phyloP scores from a whole-genome alignment of 31 red algal species.

The Porphyra umbilicalis region DNA sequence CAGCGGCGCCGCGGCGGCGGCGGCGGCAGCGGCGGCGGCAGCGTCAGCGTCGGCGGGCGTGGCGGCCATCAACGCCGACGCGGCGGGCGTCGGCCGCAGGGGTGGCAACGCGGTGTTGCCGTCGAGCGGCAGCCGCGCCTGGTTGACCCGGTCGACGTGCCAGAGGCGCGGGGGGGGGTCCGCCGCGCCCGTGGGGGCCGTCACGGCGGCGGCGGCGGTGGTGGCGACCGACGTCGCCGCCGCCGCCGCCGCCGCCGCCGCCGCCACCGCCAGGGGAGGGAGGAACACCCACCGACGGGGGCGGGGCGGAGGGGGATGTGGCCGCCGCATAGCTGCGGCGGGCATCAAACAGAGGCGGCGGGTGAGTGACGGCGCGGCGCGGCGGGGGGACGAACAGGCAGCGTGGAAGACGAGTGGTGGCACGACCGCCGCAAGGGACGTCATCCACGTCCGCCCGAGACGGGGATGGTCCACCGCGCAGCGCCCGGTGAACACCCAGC shows the following conservation, averaged over 20 bases:
- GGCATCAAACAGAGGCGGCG: too few relatives aligned
- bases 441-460: too few relatives aligned
- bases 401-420: too few relatives aligned
- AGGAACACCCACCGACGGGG: not conserved
- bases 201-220: not conserved
- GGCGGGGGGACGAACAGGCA: too few relatives aligned
- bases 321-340: too few relatives aligned
- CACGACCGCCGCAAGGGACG: too few relatives aligned
- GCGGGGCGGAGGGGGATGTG: not conserved
- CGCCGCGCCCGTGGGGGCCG: too few relatives aligned
- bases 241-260: not conserved
- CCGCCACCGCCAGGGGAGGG: not conserved
- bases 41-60: too few relatives aligned
- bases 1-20: not conserved
- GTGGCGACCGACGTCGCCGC: not conserved
- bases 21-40: too few relatives aligned
- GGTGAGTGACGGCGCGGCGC: too few relatives aligned
- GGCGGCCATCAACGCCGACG: not conserved
- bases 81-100: not conserved
- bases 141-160: not conserved
- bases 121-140: not conserved
- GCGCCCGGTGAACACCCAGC: too few relatives aligned
- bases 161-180: not conserved
- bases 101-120: not conserved
- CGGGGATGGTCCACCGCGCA: too few relatives aligned